These are phyloP conservation scores for Xylaria sp. DNA, from an alignment of 2,329 filamentous ascomycete species.

Conservation along the genomic window DNA sequence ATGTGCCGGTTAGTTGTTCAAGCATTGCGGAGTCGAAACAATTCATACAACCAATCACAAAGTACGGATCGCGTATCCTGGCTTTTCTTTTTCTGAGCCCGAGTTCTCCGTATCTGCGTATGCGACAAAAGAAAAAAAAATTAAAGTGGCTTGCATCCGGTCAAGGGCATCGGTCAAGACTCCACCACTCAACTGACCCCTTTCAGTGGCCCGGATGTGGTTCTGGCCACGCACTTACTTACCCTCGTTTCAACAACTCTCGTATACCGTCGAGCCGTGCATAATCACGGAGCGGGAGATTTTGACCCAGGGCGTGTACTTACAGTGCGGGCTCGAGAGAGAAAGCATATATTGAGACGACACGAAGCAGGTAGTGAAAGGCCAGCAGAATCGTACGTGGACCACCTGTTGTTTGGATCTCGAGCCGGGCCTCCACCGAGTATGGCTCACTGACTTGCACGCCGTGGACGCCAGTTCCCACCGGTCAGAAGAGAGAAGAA, in stretches of 20 bases:
- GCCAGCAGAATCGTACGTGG: no score
- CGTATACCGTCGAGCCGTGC: conserved; percentile 8
- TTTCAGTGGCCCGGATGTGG: conserved; percentile 18
- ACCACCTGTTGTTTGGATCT: neutral
- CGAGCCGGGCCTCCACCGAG: neutral
- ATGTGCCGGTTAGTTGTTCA: conserved; percentile 1
- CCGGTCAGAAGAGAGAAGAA: conserved; percentile 6
- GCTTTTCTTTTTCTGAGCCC: conserved; percentile 16
- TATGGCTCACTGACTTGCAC: neutral
- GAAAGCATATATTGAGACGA: neutral
- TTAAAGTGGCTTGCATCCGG: conserved; percentile 14
- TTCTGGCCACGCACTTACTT: conserved; percentile 14
- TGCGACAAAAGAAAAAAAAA: conserved; percentile 12
- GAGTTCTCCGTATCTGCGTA: conserved; percentile 23
- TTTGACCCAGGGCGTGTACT: conserved; percentile 6
- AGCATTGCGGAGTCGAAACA: conserved; percentile 22
- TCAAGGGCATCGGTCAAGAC: conserved; percentile 19
- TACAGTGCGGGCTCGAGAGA: conserved; percentile 9
- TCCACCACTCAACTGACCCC: conserved; percentile 5
- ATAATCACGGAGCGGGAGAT: conserved; percentile 9
- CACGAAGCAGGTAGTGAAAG: neutral
- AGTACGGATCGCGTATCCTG: conserved; percentile 11
- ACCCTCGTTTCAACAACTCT: conserved; percentile 12
- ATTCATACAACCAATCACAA: conserved; percentile 20
- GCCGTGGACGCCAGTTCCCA: neutral